Conservation (phyloP, 768 basidiomycete genomes). For the Suillus plorans region DNA sequence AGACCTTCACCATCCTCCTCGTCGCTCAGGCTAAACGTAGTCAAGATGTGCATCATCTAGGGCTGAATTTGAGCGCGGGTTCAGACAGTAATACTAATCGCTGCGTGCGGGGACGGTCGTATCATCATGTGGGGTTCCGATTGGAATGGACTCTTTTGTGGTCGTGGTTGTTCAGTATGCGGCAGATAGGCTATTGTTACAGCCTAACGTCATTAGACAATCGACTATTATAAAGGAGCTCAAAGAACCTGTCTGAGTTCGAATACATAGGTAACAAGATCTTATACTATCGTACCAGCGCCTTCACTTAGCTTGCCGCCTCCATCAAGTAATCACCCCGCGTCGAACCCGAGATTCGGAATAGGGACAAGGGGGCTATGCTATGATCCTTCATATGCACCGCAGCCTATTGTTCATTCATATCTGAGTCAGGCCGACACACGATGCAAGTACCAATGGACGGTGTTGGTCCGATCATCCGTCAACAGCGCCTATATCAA, state of each 20-base stretch:
- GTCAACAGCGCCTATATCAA: not conserved
- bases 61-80: not conserved
- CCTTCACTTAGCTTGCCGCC: not conserved
- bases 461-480: not conserved
- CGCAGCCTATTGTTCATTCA: not conserved
- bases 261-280: not conserved
- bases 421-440: not conserved
- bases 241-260: not conserved
- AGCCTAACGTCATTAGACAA: not conserved
- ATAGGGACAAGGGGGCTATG: not conserved
- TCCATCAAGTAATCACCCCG: not conserved
- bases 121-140: conserved; percentile 96
- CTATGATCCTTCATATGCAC: not conserved
- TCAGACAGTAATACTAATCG: not conserved
- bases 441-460: conserved; percentile 8
- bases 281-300: not conserved
- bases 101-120: conserved; percentile 87
- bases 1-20: conserved; percentile 91
- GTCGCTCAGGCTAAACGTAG: conserved; percentile 84
- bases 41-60: conserved; percentile 97
- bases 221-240: not conserved
- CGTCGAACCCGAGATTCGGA: not conserved
- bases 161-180: conserved; percentile 29
- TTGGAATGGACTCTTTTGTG: conserved; percentile 68
- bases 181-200: not conserved